Percentiles rank a stretch among this genome's conserved stretches.
Evolutionary conservation across 139 green algal species (phyloP).

Genomic region (Mychonastes homosphaera): DNA sequence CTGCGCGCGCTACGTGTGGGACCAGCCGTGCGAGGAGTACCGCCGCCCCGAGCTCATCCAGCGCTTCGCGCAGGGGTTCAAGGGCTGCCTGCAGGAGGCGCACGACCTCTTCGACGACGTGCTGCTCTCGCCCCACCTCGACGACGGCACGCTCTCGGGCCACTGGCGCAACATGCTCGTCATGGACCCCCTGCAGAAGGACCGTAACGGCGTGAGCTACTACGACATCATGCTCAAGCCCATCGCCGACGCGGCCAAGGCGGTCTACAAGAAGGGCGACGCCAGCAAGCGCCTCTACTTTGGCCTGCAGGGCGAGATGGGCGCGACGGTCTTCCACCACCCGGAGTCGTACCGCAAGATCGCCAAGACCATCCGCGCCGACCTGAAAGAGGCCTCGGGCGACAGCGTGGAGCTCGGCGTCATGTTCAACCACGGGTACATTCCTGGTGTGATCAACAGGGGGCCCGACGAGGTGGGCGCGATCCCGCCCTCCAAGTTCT

Average conservation of each 20-base stretch:
- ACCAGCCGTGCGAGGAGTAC: slow-evolving; percentile 9
- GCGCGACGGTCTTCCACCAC: slow-evolving; percentile 13
- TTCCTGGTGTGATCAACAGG: slow-evolving; percentile 11
- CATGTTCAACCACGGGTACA: slow-evolving; percentile 20
- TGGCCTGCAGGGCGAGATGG: slow-evolving; percentile 14
- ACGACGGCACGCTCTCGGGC: slow-evolving; percentile 10
- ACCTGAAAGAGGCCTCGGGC: slow-evolving; percentile 8
- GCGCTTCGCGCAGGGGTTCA: slow-evolving; percentile 9
- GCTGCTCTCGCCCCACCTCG: slow-evolving; percentile 15
- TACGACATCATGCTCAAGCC: slow-evolving; percentile 20
- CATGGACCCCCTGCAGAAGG: slow-evolving; percentile 17
- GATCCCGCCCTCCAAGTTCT: slow-evolving; percentile 3
- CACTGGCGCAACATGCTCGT: slow-evolving; percentile 26
- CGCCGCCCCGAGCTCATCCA: background rate
- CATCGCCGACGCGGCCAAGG: slow-evolving; percentile 18
- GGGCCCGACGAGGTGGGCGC: background rate
- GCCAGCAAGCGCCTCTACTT: slow-evolving; percentile 13
- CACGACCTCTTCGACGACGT: slow-evolving; percentile 14
- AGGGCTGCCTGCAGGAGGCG: slow-evolving; percentile 15
- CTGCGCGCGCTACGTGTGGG: slow-evolving; percentile 14
- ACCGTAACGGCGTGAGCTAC: slow-evolving; percentile 18
- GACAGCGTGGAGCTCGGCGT: too few relatives aligned
- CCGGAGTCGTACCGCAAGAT: slow-evolving; percentile 14
- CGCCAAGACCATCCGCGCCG: slow-evolving; percentile 6
- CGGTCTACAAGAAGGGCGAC: background rate